Base-by-base conservation (phyloP, 257 asterid genomes). In the Nicotiana noctiflora region DNA sequence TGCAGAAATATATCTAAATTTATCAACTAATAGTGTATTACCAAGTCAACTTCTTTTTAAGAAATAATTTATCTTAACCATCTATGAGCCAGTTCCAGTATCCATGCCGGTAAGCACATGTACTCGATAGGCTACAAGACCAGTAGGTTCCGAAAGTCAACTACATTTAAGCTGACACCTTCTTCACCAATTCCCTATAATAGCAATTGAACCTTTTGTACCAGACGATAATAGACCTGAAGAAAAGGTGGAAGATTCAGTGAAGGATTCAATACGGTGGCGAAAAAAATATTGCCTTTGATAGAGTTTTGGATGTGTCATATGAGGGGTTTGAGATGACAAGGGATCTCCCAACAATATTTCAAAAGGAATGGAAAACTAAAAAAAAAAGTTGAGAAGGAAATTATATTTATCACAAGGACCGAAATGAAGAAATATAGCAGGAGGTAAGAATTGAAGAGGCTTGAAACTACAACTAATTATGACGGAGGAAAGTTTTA, bases 1-100 rank as follows among this genome's bases (percentile, higher is more conserved):
- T 72, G 40, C 60, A 72, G 40, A 72, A 9, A 27, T 46, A 72
- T 72, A 14, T 44, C 77, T 70, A 70, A 68, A 19, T 70, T 13
- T 23, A 72, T 72, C 78, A 21, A 46, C 15, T 23, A 14, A 13
- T 7, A 72, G 14, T 46, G 78, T 72, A 23, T 72, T 5, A 72
- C 21, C 25, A 21, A 12, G 60, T 7, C 78, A 72, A 14, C 14
- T 14, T 46, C 56, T 13, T 72, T 46, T 72, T 72, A 46, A 46
- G 78, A 72, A 70, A 46, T 72, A 72, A 46, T 13, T 0, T 5
- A 46, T 12, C 77, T 46, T 46, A 21, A 72, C 23, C 40, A 72
- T 72, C 23, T 6, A 49, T 23, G 78, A 72, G 78, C 78, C 40
- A 72, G 78, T 46, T 46, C 37, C 78, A 72, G 14, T 72, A 72